phyloP scores from a whole-genome alignment of 192 early-diverging fungal species.

The Bifiguratus adelaidae region DNA sequence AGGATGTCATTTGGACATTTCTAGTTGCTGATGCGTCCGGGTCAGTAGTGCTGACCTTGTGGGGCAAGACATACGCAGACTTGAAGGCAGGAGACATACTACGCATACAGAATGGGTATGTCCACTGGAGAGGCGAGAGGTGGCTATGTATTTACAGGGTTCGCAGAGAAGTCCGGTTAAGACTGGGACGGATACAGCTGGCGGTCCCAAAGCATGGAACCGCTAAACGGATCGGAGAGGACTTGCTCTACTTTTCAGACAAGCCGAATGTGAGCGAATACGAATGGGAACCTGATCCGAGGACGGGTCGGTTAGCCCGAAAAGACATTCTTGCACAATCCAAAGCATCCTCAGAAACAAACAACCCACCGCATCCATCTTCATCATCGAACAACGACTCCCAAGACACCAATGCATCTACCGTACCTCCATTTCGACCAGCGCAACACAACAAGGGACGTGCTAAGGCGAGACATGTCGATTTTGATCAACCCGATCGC shows the following conservation, averaged over 20 bases:
- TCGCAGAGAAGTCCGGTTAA: constrained; percentile 32
- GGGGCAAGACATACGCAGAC: constrained; percentile 35
- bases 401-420: too few relatives aligned
- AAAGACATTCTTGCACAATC: too few relatives aligned
- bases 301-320: too few relatives aligned
- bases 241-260: constrained; percentile 22
- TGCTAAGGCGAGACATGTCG: too few relatives aligned
- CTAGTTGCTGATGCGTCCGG: constrained; percentile 48
- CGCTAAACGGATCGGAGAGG: constrained; percentile 45
- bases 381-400: too few relatives aligned
- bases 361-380: too few relatives aligned
- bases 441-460: too few relatives aligned
- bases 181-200: constrained; percentile 41
- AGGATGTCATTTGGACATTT: constrained; percentile 43
- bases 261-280: constrained; percentile 14
- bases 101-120: constrained; percentile 34
- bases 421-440: too few relatives aligned
- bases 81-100: constrained; percentile 52
- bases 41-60: constrained; percentile 44
- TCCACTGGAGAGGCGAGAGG: not conserved
- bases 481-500: too few relatives aligned
- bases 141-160: not conserved
- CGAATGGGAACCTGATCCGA: not conserved
- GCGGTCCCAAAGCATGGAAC: constrained; percentile 37
- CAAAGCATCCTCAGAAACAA: too few relatives aligned